These are phyloP conservation scores for Podila clonocystis DNA, from an alignment of 192 early-diverging fungal genomes.

Conservation along the genomic window DNA sequence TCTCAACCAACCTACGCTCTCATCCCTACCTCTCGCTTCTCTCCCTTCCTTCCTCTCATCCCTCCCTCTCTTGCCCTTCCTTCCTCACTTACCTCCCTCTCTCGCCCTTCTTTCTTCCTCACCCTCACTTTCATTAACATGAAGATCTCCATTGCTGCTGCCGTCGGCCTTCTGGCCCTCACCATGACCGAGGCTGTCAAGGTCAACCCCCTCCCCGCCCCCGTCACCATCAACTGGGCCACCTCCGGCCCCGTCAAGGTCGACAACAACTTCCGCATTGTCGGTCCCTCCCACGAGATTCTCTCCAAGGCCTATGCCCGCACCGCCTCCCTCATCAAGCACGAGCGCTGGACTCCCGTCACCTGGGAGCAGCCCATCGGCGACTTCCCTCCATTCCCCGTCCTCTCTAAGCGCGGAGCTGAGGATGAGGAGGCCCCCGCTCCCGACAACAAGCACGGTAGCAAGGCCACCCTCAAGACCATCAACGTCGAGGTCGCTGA, in stretches of 20 bases:
- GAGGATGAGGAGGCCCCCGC: slow-evolving; percentile 1
- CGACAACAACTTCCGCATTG: slow-evolving; percentile 37
- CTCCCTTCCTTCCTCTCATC: not conserved
- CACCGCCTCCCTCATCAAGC: slow-evolving; percentile 57
- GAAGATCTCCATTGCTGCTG: slow-evolving; percentile 48
- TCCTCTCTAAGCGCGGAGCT: slow-evolving; percentile 33
- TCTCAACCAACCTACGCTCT: slow-evolving; percentile 3
- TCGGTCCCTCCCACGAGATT: slow-evolving; percentile 42
- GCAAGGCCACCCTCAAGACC: slow-evolving; percentile 24
- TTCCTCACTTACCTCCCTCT: not conserved
- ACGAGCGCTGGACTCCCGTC: slow-evolving; percentile 56
- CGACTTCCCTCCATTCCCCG: slow-evolving; percentile 44
- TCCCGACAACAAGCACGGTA: slow-evolving; percentile 2
- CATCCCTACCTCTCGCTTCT: not conserved
- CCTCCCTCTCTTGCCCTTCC: not conserved
- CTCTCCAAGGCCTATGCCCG: slow-evolving; percentile 60
- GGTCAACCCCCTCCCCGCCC: slow-evolving; percentile 57
- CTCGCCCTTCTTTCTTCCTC: not conserved
- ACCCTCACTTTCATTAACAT: slow-evolving; percentile 12
- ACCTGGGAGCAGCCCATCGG: slow-evolving; percentile 39
- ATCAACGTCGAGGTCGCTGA: slow-evolving; percentile 57
- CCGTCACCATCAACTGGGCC: slow-evolving; percentile 48
- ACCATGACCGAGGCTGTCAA: slow-evolving; percentile 49
- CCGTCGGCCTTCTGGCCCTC: slow-evolving; percentile 50
- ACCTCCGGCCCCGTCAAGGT: slow-evolving; percentile 50